phyloP scores from a whole-genome alignment of 2,329 filamentous ascomycete genomes.

The Reticulascus tulasneorum region DNA sequence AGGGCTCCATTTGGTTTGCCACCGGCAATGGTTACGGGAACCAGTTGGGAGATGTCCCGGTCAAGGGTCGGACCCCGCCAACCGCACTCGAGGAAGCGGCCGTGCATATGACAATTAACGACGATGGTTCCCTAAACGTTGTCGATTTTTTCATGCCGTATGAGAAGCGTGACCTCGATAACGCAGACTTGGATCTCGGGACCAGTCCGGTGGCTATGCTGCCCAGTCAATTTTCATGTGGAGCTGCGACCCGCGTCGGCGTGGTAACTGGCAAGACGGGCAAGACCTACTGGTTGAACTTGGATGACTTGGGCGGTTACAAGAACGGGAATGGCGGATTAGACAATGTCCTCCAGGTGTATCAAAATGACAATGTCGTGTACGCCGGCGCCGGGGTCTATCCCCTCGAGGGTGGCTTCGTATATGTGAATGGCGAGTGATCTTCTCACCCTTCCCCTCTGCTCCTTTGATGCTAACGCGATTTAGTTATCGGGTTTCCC shows the following conservation, averaged over 20 bases:
- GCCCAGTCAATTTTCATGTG: conserved; percentile 36
- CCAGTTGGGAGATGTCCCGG: conserved; percentile 29
- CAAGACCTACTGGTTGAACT: conserved; percentile 39
- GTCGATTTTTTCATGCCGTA: conserved; percentile 52
- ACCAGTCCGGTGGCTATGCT: conserved; percentile 38
- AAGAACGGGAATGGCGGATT: conserved; percentile 27
- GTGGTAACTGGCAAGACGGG: conserved; percentile 47
- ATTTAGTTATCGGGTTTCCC: conserved; percentile 44
- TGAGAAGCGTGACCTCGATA: conserved; percentile 44
- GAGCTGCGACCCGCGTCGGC: conserved; percentile 40
- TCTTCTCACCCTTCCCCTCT: conserved; percentile 17
- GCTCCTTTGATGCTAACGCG: conserved; percentile 15
- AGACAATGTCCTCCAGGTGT: conserved; percentile 40
- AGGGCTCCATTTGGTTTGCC: conserved; percentile 31
- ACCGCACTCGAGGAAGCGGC: conserved; percentile 40
- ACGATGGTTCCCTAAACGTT: conserved; percentile 36
- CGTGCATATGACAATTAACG: conserved; percentile 35
- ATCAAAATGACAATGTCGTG: conserved; percentile 38
- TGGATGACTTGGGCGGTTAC: conserved; percentile 35
- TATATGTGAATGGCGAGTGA: conserved; percentile 35
- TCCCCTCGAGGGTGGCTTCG: conserved; percentile 42
- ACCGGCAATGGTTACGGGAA: conserved; percentile 36
- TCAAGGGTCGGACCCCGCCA: conserved; percentile 31
- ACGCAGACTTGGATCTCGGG: conserved; percentile 46
- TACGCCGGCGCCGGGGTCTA: conserved; percentile 43